A percentile compares a stretch with the other conserved stretches of the same genome.
phyloP scores from a whole-genome alignment of 2,329 filamentous ascomycete species.

The Ilyonectria robusta region DNA sequence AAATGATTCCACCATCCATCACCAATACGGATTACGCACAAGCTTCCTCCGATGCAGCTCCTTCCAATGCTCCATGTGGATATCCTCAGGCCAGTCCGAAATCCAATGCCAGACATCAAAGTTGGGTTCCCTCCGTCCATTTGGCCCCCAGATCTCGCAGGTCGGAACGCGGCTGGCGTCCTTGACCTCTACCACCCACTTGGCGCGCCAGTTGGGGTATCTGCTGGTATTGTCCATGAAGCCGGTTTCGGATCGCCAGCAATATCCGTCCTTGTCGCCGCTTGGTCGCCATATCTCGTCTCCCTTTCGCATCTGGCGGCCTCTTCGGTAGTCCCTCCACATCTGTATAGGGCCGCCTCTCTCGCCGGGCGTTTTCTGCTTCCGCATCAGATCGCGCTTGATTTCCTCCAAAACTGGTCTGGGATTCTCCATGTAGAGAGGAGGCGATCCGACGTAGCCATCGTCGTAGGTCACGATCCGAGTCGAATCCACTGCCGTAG shows the following conservation, averaged over 20 bases:
- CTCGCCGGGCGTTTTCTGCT: too few species aligned
- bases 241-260: neutral
- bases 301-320: neutral
- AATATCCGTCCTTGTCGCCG: neutral
- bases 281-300: neutral
- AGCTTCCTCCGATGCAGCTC: neutral
- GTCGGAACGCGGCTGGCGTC: neutral
- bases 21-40: neutral
- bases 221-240: neutral
- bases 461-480: too few species aligned
- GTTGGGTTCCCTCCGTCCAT: neutral
- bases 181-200: conserved; percentile 1
- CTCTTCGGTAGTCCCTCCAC: neutral
- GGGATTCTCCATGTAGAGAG: too few species aligned
- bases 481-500: neutral
- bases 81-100: neutral
- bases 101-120: conserved; percentile 5
- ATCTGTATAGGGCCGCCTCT: neutral
- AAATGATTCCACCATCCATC: neutral
- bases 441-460: too few species aligned
- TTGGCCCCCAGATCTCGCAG: conserved; percentile 1
- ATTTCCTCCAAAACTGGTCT: too few species aligned
- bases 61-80: neutral
- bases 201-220: neutral
- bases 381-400: too few species aligned